Conservation (phyloP, 768 basidiomycete species). For the Crepidotus variabilis region DNA sequence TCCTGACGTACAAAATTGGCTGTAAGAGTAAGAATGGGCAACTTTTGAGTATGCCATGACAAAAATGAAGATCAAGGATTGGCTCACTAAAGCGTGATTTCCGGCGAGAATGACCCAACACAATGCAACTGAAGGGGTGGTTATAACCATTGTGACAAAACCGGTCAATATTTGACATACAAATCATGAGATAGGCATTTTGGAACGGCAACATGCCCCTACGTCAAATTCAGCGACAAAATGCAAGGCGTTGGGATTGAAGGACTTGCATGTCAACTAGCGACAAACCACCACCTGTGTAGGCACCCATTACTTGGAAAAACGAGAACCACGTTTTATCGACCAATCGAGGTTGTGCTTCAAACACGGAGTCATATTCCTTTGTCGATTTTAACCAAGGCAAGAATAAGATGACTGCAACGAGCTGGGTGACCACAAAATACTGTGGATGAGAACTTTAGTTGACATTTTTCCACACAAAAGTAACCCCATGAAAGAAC, state of each 20-base stretch:
- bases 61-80: not conserved
- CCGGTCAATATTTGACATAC: constrained; percentile 20
- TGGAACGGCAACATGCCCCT: constrained; percentile 73
- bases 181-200: constrained; percentile 60
- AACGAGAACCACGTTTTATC: constrained; percentile 53
- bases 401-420: constrained; percentile 53
- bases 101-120: constrained; percentile 69
- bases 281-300: constrained; percentile 69
- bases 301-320: constrained; percentile 45
- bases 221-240: not conserved
- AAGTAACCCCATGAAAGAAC: constrained; percentile 10
- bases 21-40: constrained; percentile 14
- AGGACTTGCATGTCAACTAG: constrained; percentile 51
- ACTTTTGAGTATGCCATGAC: not conserved
- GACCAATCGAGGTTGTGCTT: constrained; percentile 45
- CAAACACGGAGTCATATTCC: constrained; percentile 46
- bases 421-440: constrained; percentile 53
- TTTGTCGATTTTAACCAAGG: constrained; percentile 52
- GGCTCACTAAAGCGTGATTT: constrained; percentile 68
- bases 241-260: not conserved
- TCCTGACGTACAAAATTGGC: constrained; percentile 55
- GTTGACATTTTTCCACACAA: constrained; percentile 12
- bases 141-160: not conserved
- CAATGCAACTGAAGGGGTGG: constrained; percentile 36
- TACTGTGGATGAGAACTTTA: constrained; percentile 41